Evolutionary conservation across 208 protist species (phyloP), one percentile per base, ranked within the genome.

Genomic region (Angomonas ambiguus): DNA sequence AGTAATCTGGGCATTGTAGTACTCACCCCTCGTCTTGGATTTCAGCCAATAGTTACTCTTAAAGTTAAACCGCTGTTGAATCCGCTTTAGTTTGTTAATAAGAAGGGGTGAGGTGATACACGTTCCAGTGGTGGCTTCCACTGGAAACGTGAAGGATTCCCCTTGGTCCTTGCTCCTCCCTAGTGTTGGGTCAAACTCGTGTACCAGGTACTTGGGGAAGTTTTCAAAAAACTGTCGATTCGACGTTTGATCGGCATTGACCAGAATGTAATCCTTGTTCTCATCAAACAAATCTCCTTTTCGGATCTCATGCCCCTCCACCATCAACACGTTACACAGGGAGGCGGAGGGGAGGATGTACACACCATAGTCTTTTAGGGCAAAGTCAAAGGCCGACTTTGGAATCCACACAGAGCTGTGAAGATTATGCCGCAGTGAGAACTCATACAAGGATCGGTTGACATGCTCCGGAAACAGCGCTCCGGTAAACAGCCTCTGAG

Each of bases 241-340:
- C 0, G 83, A 90, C 8, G 89, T 92, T 30, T 92, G 83, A 30
- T 69, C 62, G 8, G 89, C 83, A 62, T 95, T 92, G 30, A 95
- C 82, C 56, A 90, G 68, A 16, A 83, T 27, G 28, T 74, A 67
- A 61, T 87, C 82, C n/a, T 35, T 51, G 28, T 73, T 55, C 22
- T 20, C 22, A 16, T 10, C 74, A 49, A 86, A 72, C 34, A 51
- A 34, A 24, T 45, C 53, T 2, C 33, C 69, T 30, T 71, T 31
- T 25, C 76, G 65, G 18, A 34, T 56, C 2, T 51, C 35, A 3
- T 66, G 48, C 64, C 70, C 65, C 11, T 74, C 72, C 0, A 67
- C 48, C 2, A 88, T 41, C 18, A 78, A 71, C 13, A 90, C 51
- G 48, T 90, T 79, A 41, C 83, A 91, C 6, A 95, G 68, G 10